Evolutionary conservation across 2,329 filamentous ascomycete genomes (phyloP).

Genomic region (Boeremia lycopersici): DNA sequence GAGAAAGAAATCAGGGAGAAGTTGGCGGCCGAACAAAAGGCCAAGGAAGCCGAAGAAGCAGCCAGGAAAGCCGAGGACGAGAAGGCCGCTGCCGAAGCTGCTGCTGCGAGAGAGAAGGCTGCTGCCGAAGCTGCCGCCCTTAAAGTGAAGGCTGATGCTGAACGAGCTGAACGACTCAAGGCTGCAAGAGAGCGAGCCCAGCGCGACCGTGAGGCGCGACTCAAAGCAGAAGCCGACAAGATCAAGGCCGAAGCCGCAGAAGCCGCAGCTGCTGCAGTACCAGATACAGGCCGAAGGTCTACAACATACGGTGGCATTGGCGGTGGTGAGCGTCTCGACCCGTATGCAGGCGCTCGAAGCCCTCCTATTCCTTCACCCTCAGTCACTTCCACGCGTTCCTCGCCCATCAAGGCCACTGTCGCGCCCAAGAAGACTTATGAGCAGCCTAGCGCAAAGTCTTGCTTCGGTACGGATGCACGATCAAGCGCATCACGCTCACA

Average conservation of each 20-base stretch:
- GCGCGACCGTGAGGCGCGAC: constrained; percentile 45
- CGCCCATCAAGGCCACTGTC: constrained; percentile 47
- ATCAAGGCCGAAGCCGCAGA: constrained; percentile 27
- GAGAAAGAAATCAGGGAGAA: constrained; percentile 52
- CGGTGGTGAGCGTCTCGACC: constrained; percentile 71
- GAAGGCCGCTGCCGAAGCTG: constrained; percentile 37
- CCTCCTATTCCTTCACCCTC: constrained; percentile 54
- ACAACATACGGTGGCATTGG: constrained; percentile 52
- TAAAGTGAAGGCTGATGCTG: constrained; percentile 43
- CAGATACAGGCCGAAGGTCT: constrained; percentile 37
- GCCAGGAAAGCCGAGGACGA: constrained; percentile 46
- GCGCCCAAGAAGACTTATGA: constrained; percentile 53
- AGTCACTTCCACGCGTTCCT: constrained; percentile 45
- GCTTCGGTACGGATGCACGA: constrained; percentile 57
- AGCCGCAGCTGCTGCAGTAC: constrained; percentile 23
- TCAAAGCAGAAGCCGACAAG: constrained; percentile 45
- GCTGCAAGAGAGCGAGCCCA: constrained; percentile 49
- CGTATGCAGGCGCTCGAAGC: constrained; percentile 68
- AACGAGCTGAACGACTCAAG: constrained; percentile 44
- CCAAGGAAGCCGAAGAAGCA: constrained; percentile 48
- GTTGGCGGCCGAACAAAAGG: constrained; percentile 47
- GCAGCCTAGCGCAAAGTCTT: constrained; percentile 61
- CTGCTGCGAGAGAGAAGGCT: constrained; percentile 40
- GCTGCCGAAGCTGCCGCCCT: constrained; percentile 39
- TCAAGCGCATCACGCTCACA: constrained; percentile 36